Evolutionary conservation across 106 monocot genomes (phyloP), one percentile per base, ranked within the genome.

Genomic region (Dendrobium nobile): DNA sequence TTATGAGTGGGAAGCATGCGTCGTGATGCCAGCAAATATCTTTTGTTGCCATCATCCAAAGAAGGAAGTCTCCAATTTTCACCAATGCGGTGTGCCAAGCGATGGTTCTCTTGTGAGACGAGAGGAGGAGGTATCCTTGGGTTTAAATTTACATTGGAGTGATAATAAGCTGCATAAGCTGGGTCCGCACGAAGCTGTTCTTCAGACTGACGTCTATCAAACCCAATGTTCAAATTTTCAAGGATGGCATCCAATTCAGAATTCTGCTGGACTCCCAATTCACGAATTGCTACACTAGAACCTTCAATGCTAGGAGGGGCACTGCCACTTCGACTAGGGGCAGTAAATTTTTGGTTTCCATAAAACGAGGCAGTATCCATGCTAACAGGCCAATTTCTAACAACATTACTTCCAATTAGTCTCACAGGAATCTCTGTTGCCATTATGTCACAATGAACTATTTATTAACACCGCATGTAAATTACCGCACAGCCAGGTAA

Each of bases 281-380:
- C 86, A 22, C 72, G 82, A 68, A 95, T 80, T 26, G 92, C 86
- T 7, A 80, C 70, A 78, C 86, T 83, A 82, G 96, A 94, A 4
- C 90, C 96, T 79, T 98, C 94, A 80, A 98, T 90, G 82, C 88
- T 94, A 77, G 97, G 97, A 40, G 97, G 97, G 54, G 94, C 94
- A 85, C 97, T 98, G 75, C 94, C 97, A 82, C 97, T 91, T 54
- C 97, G 87, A 77, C 75, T 94, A 74, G 92, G 97, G 18, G 77
- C 89, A 45, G 84, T 41, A 31, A 83, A 47, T 33, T 75, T 84
- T 80, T 67, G 85, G 82, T 59, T 84, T 18, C 85, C 84, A 78
- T 81, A 75, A 58, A 85, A 37, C 37, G 70, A 70, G 70, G 70
- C 22, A 61, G 22, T 61, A 77, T 15, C 77, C 72, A 4, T 88